Conservation (phyloP, 768 basidiomycete species). For the Chalciporus sphaerocephalus region DNA sequence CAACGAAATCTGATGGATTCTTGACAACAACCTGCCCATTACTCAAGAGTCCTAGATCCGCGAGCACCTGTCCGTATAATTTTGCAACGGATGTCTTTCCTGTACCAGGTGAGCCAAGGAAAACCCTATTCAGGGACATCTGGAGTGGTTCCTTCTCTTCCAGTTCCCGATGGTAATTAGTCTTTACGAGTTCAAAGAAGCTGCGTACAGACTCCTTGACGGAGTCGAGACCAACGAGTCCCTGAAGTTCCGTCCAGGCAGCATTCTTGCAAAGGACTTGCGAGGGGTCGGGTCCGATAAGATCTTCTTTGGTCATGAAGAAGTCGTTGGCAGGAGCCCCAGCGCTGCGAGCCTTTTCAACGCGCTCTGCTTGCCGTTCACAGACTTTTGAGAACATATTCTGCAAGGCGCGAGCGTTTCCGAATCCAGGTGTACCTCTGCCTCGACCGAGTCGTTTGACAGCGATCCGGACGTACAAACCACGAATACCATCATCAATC, state of each 20-base stretch:
- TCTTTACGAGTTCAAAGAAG: slow-evolving; percentile 43
- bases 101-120: slow-evolving; percentile 65
- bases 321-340: slow-evolving; percentile 48
- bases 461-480: slow-evolving; percentile 51
- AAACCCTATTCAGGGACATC: slow-evolving; percentile 59
- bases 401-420: slow-evolving; percentile 60
- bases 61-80: slow-evolving; percentile 60
- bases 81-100: slow-evolving; percentile 70
- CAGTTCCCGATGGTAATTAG: slow-evolving; percentile 60
- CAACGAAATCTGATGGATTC: slow-evolving; percentile 69
- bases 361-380: slow-evolving; percentile 51
- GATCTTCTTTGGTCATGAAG: slow-evolving; percentile 46
- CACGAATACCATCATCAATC: slow-evolving; percentile 50
- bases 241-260: slow-evolving; percentile 51
- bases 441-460: slow-evolving; percentile 53
- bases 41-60: slow-evolving; percentile 59
- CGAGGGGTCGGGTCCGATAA: slow-evolving; percentile 64
- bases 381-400: slow-evolving; percentile 45
- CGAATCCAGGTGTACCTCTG: slow-evolving; percentile 55
- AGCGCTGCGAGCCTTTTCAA: slow-evolving; percentile 38
- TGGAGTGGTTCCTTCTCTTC: slow-evolving; percentile 48
- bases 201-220: slow-evolving; percentile 54
- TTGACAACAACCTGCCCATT: slow-evolving; percentile 69
- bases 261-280: slow-evolving; percentile 40
- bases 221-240: slow-evolving; percentile 48